Base-by-base conservation (phyloP, 495 filamentous ascomycete genomes). In the Penicillium coprophilum region DNA sequence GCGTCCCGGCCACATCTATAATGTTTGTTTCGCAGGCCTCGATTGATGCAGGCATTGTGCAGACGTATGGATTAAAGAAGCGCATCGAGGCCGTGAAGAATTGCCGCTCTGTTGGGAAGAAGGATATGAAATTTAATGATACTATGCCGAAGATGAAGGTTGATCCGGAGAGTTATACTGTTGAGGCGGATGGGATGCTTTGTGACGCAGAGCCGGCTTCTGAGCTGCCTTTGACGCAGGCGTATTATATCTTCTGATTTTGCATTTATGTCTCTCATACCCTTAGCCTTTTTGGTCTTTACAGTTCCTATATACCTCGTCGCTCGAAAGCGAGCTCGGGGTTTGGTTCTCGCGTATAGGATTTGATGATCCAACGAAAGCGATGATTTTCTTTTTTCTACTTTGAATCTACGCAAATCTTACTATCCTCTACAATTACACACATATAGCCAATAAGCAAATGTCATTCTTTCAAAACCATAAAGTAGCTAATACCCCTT, bases 81-180 rank as follows among this genome's bases (percentile, higher is more conserved):
- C 81, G 91, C 34, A 74, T 97, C 55, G 90, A 92, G 75, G 74
- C 89, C 9, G 90, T 97, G 27, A 85, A 82, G 61, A 83, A 85
- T 47, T 97, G 93, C 68, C 82, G 94, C 57, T 82, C 73, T 19
- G 82, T 97, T 49, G 78, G 88, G 17, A 98, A 98, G 81, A 81
- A 77, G 65, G 90, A 97, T 67, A 97, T 98, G 93, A 94, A 92
- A 71, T 91, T 82, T 71, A 98, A 98, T 71, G 87, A 92, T 63
- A 70, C 73, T 19, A 92, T 87, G 86, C 94, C 94, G 17, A 85
- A 80, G 74, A 97, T 97, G 91, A 86, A 80, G 68, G 94, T 98
- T 39, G 92, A 98, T 64, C 90, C 94, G 10, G 94, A 97, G 77
- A 84, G 81, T 62, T 98, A 96, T 72, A 82, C 77, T 31, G 94